phyloP scores from a whole-genome alignment of 2,329 filamentous ascomycete species.

The Microsporum audouinii region DNA sequence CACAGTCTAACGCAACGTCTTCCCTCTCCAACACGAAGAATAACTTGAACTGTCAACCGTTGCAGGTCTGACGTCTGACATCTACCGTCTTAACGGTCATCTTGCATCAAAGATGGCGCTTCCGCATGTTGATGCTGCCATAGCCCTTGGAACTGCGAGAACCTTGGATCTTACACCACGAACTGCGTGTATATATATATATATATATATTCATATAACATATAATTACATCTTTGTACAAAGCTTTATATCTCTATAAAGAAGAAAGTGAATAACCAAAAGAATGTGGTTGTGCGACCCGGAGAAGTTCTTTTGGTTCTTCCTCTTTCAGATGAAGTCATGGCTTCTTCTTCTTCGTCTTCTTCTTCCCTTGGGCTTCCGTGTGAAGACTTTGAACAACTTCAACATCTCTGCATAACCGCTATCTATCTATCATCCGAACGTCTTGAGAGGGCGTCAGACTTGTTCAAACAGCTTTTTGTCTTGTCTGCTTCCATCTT shows the following conservation, averaged over 20 bases:
- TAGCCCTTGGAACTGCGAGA: too few species aligned
- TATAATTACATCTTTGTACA: not conserved
- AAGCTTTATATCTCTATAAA: not conserved
- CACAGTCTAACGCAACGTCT: not conserved
- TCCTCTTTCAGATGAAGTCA: constrained; percentile 1
- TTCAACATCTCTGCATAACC: not conserved
- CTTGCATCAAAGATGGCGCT: not conserved
- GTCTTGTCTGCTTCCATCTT: not conserved
- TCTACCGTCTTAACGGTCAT: not conserved
- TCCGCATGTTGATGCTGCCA: not conserved
- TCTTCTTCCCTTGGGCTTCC: constrained; percentile 2
- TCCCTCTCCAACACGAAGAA: not conserved
- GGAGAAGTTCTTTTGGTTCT: not conserved
- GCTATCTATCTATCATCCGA: not conserved
- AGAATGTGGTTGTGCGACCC: not conserved
- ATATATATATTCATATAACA: not conserved
- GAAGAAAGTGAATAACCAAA: not conserved
- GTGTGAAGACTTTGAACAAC: not conserved
- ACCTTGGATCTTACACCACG: too few species aligned
- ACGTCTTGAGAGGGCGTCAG: not conserved
- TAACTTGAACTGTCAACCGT: not conserved
- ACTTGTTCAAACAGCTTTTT: not conserved
- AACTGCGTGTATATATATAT: not conserved
- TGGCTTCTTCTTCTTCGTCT: not conserved
- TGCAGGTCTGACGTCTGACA: not conserved